phyloP scores from a whole-genome alignment of 345 rosid genomes.

The Lagerstroemia speciosa region DNA sequence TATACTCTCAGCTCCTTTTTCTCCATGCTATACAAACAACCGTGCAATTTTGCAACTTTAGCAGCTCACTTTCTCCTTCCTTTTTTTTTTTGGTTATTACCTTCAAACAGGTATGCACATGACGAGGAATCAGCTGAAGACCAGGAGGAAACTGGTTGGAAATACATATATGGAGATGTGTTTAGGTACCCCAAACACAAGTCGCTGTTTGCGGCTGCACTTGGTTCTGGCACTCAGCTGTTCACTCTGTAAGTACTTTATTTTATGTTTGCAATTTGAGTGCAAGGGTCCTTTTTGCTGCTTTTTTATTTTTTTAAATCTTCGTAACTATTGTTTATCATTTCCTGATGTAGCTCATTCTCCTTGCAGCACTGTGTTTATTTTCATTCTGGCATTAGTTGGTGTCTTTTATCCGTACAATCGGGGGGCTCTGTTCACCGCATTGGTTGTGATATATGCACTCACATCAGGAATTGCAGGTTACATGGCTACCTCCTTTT shows the following conservation, averaged over 20 bases:
- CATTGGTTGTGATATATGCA: slow-evolving; percentile 46
- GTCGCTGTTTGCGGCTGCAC: slow-evolving; percentile 40
- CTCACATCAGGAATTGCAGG: slow-evolving; percentile 55
- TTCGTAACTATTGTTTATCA: too few relatives aligned
- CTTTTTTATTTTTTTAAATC: too few relatives aligned
- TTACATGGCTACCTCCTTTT: slow-evolving; percentile 37
- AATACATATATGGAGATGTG: slow-evolving; percentile 49
- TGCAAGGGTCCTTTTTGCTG: too few relatives aligned
- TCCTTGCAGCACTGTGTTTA: slow-evolving; percentile 31
- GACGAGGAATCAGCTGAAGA: slow-evolving; percentile 54
- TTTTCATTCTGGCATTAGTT: slow-evolving; percentile 40
- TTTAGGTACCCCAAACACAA: slow-evolving; percentile 44
- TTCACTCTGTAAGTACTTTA: slow-evolving; percentile 41
- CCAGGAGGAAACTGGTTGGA: slow-evolving; percentile 55
- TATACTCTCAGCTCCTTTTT: background rate
- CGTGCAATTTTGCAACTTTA: background rate
- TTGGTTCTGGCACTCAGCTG: slow-evolving; percentile 49
- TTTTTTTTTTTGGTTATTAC: background rate
- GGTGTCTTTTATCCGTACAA: slow-evolving; percentile 52
- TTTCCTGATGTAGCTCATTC: background rate
- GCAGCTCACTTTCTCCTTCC: background rate
- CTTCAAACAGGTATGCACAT: slow-evolving; percentile 36
- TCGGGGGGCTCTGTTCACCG: slow-evolving; percentile 48
- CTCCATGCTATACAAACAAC: background rate
- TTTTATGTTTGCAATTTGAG: background rate